Percentiles rank a stretch among this genome's conserved stretches.
Conservation (phyloP, 345 rosid genomes). For the Luvunga scandens region DNA sequence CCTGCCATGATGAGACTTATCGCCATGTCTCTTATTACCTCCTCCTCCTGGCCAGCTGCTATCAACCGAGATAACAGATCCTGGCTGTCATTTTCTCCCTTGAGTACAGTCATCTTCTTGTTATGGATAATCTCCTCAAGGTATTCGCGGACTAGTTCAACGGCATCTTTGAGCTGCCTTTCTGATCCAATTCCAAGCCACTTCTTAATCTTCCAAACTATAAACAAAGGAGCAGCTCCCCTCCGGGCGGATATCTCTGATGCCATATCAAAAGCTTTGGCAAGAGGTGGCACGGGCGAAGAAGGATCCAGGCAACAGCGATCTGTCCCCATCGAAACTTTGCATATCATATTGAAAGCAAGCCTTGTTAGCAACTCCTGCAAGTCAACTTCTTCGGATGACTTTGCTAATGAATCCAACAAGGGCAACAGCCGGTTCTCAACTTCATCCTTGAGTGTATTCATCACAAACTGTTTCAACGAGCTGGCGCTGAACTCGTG, state of each 20-base stretch:
- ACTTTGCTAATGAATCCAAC: constrained; percentile 35
- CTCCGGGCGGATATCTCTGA: constrained; percentile 61
- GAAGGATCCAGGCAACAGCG: constrained; percentile 36
- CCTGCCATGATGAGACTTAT: constrained; percentile 71
- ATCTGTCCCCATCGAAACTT: constrained; percentile 50
- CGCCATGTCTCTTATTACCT: constrained; percentile 49
- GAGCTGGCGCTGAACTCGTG: constrained; percentile 48
- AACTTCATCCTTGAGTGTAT: constrained; percentile 38
- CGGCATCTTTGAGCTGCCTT: constrained; percentile 43
- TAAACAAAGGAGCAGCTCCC: constrained; percentile 42
- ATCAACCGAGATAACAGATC: constrained; percentile 53
- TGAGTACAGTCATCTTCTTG: constrained; percentile 25
- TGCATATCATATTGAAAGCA: constrained; percentile 46
- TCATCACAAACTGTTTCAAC: constrained; percentile 37
- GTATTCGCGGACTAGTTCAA: constrained; percentile 29
- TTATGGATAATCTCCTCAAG: constrained; percentile 25
- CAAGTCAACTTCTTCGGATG: constrained; percentile 36
- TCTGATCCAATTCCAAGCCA: constrained; percentile 58
- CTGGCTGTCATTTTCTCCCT: background rate
- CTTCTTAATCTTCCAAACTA: constrained; percentile 67
- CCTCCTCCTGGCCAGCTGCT: constrained; percentile 33
- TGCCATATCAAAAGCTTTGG: constrained; percentile 50
- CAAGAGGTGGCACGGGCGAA: constrained; percentile 29
- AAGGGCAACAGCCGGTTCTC: constrained; percentile 41
- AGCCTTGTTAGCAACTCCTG: constrained; percentile 59